A percentile compares a stretch with the other conserved stretches of the same genome.
These are phyloP conservation scores for Aspergillus baeticus DNA, from an alignment of 495 filamentous ascomycete species.

Conservation along the genomic window DNA sequence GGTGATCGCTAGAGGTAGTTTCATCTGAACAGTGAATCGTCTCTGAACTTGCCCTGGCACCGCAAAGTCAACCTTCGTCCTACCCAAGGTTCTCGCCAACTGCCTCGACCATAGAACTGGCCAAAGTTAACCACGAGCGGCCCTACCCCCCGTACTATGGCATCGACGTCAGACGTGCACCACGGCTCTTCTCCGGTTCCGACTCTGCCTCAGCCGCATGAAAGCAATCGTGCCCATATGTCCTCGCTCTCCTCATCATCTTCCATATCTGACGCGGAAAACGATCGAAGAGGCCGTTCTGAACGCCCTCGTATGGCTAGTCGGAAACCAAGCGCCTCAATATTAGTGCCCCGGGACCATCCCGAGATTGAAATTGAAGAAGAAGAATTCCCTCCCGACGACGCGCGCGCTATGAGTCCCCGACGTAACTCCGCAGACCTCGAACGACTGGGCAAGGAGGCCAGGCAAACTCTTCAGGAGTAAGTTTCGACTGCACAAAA, in stretches of 20 bases:
- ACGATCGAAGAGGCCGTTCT: conserved; percentile 41
- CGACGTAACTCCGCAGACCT: conserved; percentile 86
- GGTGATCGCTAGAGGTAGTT: conserved; percentile 46
- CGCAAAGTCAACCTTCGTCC: not conserved
- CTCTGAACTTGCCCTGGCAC: not conserved
- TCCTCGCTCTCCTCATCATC: conserved; percentile 45
- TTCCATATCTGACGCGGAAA: conserved; percentile 49
- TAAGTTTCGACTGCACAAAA: conserved; percentile 34
- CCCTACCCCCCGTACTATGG: conserved; percentile 34
- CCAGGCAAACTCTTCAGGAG: conserved; percentile 65
- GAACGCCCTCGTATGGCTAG: conserved; percentile 55
- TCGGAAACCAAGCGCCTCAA: conserved; percentile 75
- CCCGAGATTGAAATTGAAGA: conserved; percentile 64
- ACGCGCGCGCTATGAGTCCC: conserved; percentile 93
- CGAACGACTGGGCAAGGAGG: conserved; percentile 78
- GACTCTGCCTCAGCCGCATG: conserved; percentile 43
- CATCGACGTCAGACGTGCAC: conserved; percentile 40
- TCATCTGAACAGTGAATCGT: conserved; percentile 21
- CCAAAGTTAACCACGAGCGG: conserved; percentile 19
- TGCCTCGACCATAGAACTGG: conserved; percentile 10
- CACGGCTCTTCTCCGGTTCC: conserved; percentile 44
- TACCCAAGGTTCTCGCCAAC: conserved; percentile 1
- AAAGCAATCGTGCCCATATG: conserved; percentile 44
- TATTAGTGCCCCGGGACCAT: conserved; percentile 75
- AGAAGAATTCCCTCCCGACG: conserved; percentile 73